Conservation (phyloP, 192 early-diverging fungal species). For the Entomortierella chlamydospora region DNA sequence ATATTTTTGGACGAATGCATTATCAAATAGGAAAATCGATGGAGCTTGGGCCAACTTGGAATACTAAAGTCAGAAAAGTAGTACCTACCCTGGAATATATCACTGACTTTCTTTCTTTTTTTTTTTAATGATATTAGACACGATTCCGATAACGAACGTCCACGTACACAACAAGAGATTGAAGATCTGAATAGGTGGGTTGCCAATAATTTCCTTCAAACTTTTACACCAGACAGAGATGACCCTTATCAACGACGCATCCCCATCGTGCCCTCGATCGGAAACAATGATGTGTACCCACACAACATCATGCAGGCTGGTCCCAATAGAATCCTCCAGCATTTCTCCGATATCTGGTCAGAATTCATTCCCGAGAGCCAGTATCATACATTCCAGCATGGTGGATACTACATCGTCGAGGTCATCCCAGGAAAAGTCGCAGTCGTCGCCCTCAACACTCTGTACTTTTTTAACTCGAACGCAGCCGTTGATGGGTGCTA, state of each 20-base stretch:
- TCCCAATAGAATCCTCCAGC: slow-evolving; percentile 54
- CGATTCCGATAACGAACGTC: slow-evolving; percentile 73
- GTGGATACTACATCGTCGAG: slow-evolving; percentile 75
- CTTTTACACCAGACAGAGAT: slow-evolving; percentile 56
- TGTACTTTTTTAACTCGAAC: slow-evolving; percentile 81
- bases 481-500: slow-evolving; percentile 73
- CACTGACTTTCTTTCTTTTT: neutral
- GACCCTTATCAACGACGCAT: slow-evolving; percentile 40
- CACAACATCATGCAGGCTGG: slow-evolving; percentile 69
- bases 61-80: neutral
- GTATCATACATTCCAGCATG: slow-evolving; percentile 67
- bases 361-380: slow-evolving; percentile 73
- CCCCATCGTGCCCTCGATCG: slow-evolving; percentile 66
- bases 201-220: slow-evolving; percentile 54
- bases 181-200: slow-evolving; percentile 65
- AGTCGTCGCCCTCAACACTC: slow-evolving; percentile 75
- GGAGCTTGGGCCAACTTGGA: neutral
- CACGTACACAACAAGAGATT: slow-evolving; percentile 72
- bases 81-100: neutral
- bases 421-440: slow-evolving; percentile 64
- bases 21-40: too few relatives aligned
- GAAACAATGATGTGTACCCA: slow-evolving; percentile 79
- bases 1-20: neutral
- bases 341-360: slow-evolving; percentile 62
- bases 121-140: slow-evolving; percentile 58